phyloP scores from a whole-genome alignment of 768 basidiomycete genomes.

The Chalciporus chontae region DNA sequence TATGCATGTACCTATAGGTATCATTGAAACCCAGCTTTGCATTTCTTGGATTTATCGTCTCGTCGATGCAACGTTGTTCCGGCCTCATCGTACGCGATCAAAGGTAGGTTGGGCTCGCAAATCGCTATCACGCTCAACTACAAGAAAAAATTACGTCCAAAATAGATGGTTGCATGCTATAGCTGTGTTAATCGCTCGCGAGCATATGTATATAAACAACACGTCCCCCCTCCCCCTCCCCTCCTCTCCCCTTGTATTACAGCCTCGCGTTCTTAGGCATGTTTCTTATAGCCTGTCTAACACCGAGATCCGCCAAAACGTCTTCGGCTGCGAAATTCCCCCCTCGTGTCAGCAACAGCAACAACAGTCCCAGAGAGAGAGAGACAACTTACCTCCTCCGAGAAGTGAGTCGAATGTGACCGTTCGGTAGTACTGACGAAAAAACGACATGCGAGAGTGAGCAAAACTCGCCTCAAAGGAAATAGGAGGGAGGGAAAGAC shows the following conservation, averaged over 20 bases:
- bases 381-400: conserved; percentile 63
- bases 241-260: no score
- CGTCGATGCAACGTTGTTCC: background rate
- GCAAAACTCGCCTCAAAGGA: conserved; percentile 11
- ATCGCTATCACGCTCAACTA: background rate
- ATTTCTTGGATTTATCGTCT: no score
- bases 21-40: background rate
- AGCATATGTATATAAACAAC: background rate
- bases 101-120: no score
- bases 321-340: conserved; percentile 53
- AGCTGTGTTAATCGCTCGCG: background rate
- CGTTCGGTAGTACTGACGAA: conserved; percentile 28
- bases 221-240: background rate
- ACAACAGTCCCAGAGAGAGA: no score
- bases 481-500: background rate
- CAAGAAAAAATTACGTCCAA: background rate
- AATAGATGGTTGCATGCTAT: background rate
- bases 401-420: conserved; percentile 47
- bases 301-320: conserved; percentile 74
- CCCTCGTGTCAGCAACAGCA: background rate
- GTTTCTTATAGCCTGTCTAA: conserved; percentile 70
- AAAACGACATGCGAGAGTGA: conserved; percentile 11
- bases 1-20: no score
- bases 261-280: conserved; percentile 70
- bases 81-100: background rate